Conservation (phyloP, 2,329 filamentous ascomycete genomes). For the Cladophialophora bantiana region DNA sequence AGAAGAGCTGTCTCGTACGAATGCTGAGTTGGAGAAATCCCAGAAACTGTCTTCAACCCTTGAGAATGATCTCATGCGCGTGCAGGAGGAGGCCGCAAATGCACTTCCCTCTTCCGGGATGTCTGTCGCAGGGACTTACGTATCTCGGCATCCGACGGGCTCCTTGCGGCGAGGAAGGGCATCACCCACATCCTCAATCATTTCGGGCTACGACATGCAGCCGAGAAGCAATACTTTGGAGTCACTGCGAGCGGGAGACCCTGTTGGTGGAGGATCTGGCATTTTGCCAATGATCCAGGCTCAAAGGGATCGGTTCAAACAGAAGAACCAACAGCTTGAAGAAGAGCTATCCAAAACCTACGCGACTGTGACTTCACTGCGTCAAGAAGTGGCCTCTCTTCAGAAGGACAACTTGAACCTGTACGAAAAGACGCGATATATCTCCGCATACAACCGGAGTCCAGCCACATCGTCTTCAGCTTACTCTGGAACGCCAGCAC, state of each 20-base stretch:
- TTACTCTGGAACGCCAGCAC: conserved; percentile 66
- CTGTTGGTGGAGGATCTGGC: conserved; percentile 77
- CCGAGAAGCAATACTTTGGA: conserved; percentile 61
- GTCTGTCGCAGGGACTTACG: conserved; percentile 91
- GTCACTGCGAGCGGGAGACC: conserved; percentile 68
- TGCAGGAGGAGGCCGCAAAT: conserved; percentile 85
- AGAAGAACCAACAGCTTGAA: conserved; percentile 90
- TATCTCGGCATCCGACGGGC: conserved; percentile 73
- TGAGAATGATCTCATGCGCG: conserved; percentile 86
- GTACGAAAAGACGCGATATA: conserved; percentile 97
- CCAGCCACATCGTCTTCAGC: conserved; percentile 68
- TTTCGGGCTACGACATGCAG: conserved; percentile 88
- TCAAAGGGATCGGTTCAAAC: conserved; percentile 97
- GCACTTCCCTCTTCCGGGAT: conserved; percentile 83
- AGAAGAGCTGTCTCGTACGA: conserved; percentile 81
- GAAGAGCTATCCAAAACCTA: conserved; percentile 86
- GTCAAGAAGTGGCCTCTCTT: conserved; percentile 87
- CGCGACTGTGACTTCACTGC: conserved; percentile 79
- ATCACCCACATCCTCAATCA: conserved; percentile 96
- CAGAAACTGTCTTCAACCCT: conserved; percentile 85
- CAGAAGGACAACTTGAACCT: conserved; percentile 96
- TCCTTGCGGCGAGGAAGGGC: conserved; percentile 71
- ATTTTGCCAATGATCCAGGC: conserved; percentile 98
- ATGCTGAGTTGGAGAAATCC: conserved; percentile 83
- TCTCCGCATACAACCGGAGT: conserved; percentile 87